Conservation (phyloP, 495 filamentous ascomycete species). For the Polyplosphaeria fusca region DNA sequence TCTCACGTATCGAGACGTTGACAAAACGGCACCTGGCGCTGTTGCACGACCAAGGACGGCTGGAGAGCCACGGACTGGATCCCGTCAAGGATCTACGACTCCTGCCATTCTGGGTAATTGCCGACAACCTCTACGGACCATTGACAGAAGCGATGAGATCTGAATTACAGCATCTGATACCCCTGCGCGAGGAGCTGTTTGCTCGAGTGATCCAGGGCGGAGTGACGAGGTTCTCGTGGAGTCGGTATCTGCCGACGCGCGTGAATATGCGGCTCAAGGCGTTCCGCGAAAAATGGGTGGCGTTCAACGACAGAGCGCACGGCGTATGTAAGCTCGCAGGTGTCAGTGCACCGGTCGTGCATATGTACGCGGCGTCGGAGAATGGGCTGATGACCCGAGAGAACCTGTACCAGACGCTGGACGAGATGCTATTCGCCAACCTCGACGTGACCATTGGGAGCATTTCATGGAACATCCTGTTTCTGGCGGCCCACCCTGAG, state of each 20-base stretch:
- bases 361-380: slow-evolving; percentile 31
- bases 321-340: no score
- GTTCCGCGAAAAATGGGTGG: slow-evolving; percentile 3
- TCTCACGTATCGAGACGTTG: not conserved
- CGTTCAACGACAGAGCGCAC: slow-evolving; percentile 1
- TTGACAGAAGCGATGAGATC: slow-evolving; percentile 17
- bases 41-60: not conserved
- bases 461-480: slow-evolving; percentile 43
- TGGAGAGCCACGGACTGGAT: slow-evolving; percentile 1
- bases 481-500: slow-evolving; percentile 40
- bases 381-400: slow-evolving; percentile 23
- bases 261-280: not conserved
- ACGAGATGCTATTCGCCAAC: slow-evolving; percentile 48
- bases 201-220: slow-evolving; percentile 37
- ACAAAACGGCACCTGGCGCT: not conserved
- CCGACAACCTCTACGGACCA: slow-evolving; percentile 39
- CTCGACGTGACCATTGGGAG: slow-evolving; percentile 46
- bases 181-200: slow-evolving; percentile 37
- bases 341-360: not conserved
- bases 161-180: slow-evolving; percentile 23
- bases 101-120: slow-evolving; percentile 42
- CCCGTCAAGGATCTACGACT: slow-evolving; percentile 41
- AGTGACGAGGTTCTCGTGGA: slow-evolving; percentile 30
- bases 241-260: slow-evolving; percentile 5
- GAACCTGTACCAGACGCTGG: slow-evolving; percentile 44